Conservation (phyloP, 176 grass and related monocot species). For the Oryza punctata region DNA sequence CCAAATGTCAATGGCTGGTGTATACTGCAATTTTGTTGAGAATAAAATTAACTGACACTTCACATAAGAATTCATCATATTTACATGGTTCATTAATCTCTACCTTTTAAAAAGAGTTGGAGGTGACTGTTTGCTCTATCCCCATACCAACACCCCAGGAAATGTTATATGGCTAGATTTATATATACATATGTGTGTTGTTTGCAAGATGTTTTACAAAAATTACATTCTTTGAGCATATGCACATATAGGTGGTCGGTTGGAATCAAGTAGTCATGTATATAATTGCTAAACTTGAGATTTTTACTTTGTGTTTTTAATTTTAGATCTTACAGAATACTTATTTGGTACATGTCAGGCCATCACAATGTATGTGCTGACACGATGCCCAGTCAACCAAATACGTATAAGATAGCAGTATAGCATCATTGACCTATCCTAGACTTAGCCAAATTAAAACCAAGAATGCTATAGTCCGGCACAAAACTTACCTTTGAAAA, state of each 20-base stretch:
- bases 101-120: background rate
- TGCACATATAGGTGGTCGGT: too few relatives aligned
- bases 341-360: background rate
- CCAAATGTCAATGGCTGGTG: constrained; percentile 98
- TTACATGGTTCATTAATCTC: background rate
- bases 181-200: background rate
- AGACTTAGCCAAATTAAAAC: constrained; percentile 27
- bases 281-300: background rate
- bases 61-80: background rate
- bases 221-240: background rate
- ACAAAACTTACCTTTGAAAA: constrained; percentile 76
- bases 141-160: background rate
- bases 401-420: constrained; percentile 13
- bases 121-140: background rate
- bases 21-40: constrained; percentile 84
- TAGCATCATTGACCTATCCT: background rate
- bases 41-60: constrained; percentile 20
- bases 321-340: background rate
- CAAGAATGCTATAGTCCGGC: constrained; percentile 8
- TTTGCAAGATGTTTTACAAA: background rate
- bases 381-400: background rate
- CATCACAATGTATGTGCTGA: background rate
- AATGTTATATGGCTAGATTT: background rate
- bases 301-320: background rate
- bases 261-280: background rate